Evolutionary conservation across 148 eudicot genomes (phyloP).

Genomic region (Bassia scoparia): DNA sequence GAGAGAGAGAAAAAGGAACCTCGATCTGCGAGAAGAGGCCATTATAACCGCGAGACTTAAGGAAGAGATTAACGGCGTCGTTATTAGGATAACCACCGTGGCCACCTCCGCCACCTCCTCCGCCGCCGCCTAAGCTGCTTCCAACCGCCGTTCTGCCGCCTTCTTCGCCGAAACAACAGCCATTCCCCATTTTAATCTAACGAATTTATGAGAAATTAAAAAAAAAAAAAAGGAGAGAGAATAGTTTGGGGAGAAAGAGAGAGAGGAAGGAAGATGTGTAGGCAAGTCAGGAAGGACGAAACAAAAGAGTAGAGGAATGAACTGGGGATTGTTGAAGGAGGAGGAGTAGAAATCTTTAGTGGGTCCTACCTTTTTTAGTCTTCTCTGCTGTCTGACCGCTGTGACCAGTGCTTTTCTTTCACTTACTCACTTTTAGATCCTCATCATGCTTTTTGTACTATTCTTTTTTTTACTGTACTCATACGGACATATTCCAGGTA

Average conservation of each 20-base stretch:
- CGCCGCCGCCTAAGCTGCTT: constrained; percentile 28
- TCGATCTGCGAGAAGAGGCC: constrained; percentile 87
- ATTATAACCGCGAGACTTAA: constrained; percentile 62
- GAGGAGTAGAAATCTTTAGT: too few species aligned
- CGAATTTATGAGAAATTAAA: too few species aligned
- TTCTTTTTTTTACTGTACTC: too few species aligned
- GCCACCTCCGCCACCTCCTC: constrained; percentile 38
- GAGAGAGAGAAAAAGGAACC: constrained; percentile 31
- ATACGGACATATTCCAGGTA: too few species aligned
- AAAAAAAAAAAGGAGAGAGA: neutral
- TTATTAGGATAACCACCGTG: constrained; percentile 27
- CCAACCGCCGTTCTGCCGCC: constrained; percentile 73
- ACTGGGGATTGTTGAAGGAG: too few species aligned
- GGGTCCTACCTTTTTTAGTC: constrained; percentile 15
- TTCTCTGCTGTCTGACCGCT: too few species aligned
- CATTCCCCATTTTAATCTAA: constrained; percentile 73
- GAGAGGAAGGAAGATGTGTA: constrained; percentile 14
- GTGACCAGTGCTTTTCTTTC: too few species aligned
- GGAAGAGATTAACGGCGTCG: constrained; percentile 72
- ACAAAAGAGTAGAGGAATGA: too few species aligned
- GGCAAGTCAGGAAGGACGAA: constrained; percentile 9
- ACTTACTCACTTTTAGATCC: too few species aligned
- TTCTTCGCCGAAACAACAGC: constrained; percentile 74
- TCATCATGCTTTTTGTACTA: too few species aligned
- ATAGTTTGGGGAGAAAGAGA: constrained; percentile 2